Percentiles rank a stretch among this genome's conserved stretches.
Conservation (phyloP, 805 yeast genomes). For the Saturnispora dispora region DNA sequence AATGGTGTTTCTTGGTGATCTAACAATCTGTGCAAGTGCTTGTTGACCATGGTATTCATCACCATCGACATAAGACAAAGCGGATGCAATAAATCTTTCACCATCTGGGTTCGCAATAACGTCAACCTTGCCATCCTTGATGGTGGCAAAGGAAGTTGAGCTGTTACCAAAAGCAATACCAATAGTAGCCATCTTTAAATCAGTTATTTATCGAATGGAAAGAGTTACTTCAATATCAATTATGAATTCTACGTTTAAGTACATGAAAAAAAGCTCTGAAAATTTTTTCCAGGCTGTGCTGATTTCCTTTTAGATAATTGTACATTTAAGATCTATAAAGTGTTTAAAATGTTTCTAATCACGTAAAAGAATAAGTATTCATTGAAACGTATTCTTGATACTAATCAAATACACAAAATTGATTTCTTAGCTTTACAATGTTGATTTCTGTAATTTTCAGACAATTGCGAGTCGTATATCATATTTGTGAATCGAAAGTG, state of each 20-base stretch:
- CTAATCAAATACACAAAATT: too few relatives aligned
- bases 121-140: slow-evolving; percentile 86
- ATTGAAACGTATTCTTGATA: too few relatives aligned
- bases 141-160: slow-evolving; percentile 87
- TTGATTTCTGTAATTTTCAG: too few relatives aligned
- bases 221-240: background rate
- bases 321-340: background rate
- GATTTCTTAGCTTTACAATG: too few relatives aligned
- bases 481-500: too few relatives aligned
- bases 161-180: slow-evolving; percentile 97
- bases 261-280: background rate
- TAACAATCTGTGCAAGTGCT: slow-evolving; percentile 83
- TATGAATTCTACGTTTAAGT: background rate
- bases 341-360: background rate
- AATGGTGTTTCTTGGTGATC: slow-evolving; percentile 83
- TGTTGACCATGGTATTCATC: slow-evolving; percentile 98
- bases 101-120: slow-evolving; percentile 99
- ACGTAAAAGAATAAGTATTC: background rate
- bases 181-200: slow-evolving; percentile 46
- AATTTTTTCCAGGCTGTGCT: background rate
- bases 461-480: too few relatives aligned
- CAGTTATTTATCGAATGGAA: background rate
- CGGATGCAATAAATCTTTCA: slow-evolving; percentile 93
- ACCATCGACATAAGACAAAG: slow-evolving; percentile 80
- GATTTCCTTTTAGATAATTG: background rate